Evolutionary conservation across 768 basidiomycete genomes (phyloP), one percentile per base, ranked within the genome.

Genomic region (Suillus fuscotomentosus): DNA sequence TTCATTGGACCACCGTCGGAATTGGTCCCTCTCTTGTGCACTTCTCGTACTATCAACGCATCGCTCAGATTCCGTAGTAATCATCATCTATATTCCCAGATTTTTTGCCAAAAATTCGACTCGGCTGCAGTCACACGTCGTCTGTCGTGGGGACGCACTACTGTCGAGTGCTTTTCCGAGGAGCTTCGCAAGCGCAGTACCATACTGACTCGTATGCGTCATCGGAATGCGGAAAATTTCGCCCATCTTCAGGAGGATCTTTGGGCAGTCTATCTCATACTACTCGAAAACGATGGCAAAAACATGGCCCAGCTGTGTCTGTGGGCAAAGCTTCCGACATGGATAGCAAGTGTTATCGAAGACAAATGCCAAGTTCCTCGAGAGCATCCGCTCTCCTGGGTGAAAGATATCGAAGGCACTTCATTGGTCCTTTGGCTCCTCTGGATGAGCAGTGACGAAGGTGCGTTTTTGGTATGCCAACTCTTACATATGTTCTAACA

Each of bases 251-350:
- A 15, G 73, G 77, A 83, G 59, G 84, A 85, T 67, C 73, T 87
- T 17, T 87, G 86, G 86, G 81, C 78, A 20, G 80, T 76, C 13
- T 86, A 83, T 66, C 63, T 86, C 42, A 85, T 87, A 84, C 67
- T 86, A 54, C 71, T 81, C 27, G 86, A 87, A 71, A 81, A 82
- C 53, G 84, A 84, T 60, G 81, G 81, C 24, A 71, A 72, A 64
- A 86, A 86, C 64, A 74, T 77, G 60, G 66, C 67, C 1, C 85
- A 84, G 50, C 75, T 86, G 22, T 55, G 75, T 24, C 63, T 70
- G 24, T 84, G 82, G 80, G 83, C 83, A 47, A 69, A 68, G 50
- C 64, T 83, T 3, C 67, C 72, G 2, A 65, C 66, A 17, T 77
- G 74, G 71, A 55, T 73, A 2, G n/a, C 69, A 7, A 69, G 65